phyloP scores from a whole-genome alignment of 306 rosid genomes.

The Cicer yamashitae region DNA sequence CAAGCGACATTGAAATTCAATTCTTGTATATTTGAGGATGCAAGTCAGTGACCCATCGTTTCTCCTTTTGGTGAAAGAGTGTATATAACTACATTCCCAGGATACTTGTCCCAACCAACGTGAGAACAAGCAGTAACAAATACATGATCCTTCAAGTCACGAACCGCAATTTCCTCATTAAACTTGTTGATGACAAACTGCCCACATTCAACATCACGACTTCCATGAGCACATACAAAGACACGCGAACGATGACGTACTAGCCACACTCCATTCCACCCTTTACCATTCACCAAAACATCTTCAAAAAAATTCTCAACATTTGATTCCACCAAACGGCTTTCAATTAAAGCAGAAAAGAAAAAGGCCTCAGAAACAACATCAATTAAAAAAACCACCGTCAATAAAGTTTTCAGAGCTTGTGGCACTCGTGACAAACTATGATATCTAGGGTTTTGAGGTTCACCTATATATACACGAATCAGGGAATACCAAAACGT shows the following conservation, averaged over 20 bases:
- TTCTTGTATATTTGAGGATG: slow-evolving; percentile 12
- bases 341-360: slow-evolving; percentile 45
- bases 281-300: slow-evolving; percentile 73
- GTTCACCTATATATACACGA: too few species aligned
- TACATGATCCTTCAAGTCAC: slow-evolving; percentile 68
- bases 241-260: slow-evolving; percentile 53
- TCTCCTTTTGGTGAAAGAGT: slow-evolving; percentile 67
- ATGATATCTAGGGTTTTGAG: too few species aligned
- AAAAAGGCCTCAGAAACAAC: slow-evolving; percentile 39
- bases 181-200: slow-evolving; percentile 71
- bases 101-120: slow-evolving; percentile 90
- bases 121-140: slow-evolving; percentile 81
- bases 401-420: too few species aligned
- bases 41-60: slow-evolving; percentile 58
- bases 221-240: slow-evolving; percentile 85
- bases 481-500: too few species aligned
- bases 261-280: slow-evolving; percentile 57
- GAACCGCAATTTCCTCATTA: slow-evolving; percentile 62
- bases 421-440: too few species aligned
- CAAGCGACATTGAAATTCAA: slow-evolving; percentile 4
- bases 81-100: slow-evolving; percentile 83
- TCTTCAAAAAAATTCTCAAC: slow-evolving; percentile 78
- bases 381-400: neutral
- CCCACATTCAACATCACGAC: slow-evolving; percentile 86
- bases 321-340: slow-evolving; percentile 72